Evolutionary conservation across 345 rosid genomes (phyloP).

Genomic region (Gossypium raimondii): DNA sequence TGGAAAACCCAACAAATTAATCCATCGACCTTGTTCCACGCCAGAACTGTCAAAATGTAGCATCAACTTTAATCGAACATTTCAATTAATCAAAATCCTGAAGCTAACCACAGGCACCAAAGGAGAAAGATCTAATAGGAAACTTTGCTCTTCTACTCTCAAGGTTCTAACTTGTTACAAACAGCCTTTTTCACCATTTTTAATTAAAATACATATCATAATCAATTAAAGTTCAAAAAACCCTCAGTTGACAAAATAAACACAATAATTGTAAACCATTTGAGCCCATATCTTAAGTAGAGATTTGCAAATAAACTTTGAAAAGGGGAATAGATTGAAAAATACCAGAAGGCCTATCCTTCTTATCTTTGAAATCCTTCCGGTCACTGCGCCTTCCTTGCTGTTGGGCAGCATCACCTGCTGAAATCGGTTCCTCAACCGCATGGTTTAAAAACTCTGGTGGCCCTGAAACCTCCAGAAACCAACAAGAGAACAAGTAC

Average conservation of each 20-base stretch:
- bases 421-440: slow-evolving; percentile 42
- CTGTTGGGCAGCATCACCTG: slow-evolving; percentile 41
- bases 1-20: background rate
- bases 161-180: background rate
- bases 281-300: background rate
- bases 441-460: slow-evolving; percentile 77
- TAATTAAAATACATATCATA: background rate
- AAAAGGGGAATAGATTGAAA: background rate
- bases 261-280: background rate
- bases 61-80: background rate
- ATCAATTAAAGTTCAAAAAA: background rate
- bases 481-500: slow-evolving; percentile 19
- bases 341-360: slow-evolving; percentile 64
- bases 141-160: background rate
- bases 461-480: slow-evolving; percentile 74
- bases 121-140: background rate
- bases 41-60: background rate
- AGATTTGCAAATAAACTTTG: background rate
- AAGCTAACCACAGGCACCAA: background rate
- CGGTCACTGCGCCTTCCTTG: slow-evolving; percentile 42
- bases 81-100: background rate
- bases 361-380: slow-evolving; percentile 50
- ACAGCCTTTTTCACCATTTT: background rate
- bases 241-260: background rate
- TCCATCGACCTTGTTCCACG: background rate